Evolutionary conservation across 176 grass and related monocot species (phyloP), one percentile per base, ranked within the genome.

Genomic region (Oryza longistaminata): DNA sequence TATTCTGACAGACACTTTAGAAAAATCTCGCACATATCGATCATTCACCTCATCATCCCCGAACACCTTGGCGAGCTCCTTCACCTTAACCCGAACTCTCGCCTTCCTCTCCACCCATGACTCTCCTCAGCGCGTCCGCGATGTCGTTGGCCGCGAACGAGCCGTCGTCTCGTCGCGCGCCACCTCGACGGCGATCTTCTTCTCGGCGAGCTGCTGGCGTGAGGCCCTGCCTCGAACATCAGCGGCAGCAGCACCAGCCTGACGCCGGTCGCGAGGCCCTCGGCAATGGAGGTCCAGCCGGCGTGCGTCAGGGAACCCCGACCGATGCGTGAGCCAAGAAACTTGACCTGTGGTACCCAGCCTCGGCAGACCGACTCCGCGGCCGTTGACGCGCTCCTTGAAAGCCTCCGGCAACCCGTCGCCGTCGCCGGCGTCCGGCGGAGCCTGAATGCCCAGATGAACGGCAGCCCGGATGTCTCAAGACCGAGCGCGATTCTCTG

Each of bases 381-480:
- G 74, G 6, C 72, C 82, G 26, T 39, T 22, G 3, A 82, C 39
- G 1, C 68, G 43, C 48, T 83, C 64, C 74, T 92, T 69, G 21
- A 92, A 92, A 94, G n/a, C 88, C 85, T 16, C 73, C 10, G 90
- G 90, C 77, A 91, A 35, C 6, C 52, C 21, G 3, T 24, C 69
- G 5, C 65, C 45, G 7, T 21, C 1, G 40, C 3, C 14, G 33
- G 68, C 10, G 4, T 70, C 78, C 2, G 60, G 78, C 16, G 86
- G 82, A 8, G 71, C 35, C 91, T 87, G 61, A 88, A 64, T 6
- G 88, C 94, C 89, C 89, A 96, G 74, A 96, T 70, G 87, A 96
- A 91, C 6, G 89, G 91, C 70, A 93, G 26, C 61, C 55, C 9
- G 27, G 83, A 93, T 19, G 68, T 31, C 84, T 96, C 80, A 64